Evolutionary conservation across 495 filamentous ascomycete genomes (phyloP), one percentile per base, ranked within the genome.

Genomic region (Penicillium flavigenum): DNA sequence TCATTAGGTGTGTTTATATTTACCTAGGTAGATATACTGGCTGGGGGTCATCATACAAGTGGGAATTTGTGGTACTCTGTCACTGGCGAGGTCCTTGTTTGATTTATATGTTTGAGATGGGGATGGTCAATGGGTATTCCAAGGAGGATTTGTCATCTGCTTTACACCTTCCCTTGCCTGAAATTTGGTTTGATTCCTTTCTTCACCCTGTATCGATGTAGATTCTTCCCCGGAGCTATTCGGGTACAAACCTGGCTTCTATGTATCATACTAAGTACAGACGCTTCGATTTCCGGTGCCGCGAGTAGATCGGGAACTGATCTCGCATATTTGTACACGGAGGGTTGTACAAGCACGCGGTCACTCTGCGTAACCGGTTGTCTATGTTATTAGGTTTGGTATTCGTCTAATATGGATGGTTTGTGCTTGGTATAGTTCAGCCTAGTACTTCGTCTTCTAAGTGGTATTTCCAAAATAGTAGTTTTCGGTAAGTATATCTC

Each of bases 291-390:
- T 39, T 39, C 36, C 7, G 12, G 22, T 41, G 22, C 14, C 7
- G 9, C 22, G 20, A 31, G 16, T 42, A n/a, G 38, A 53, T 53
- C 26, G 51, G 27, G 38, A 53, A 53, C 39, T 26, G 38, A 53
- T 53, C 39, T 53, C 19, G 51, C 51, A 42, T 53, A 22, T 22
- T 31, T 20, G 12, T 14, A 26, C 24, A 52, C n/a, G 19, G 10
- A 52, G 5, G 14, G 4, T 5, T 6, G 34, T 24, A 52, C 42
- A 55, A 55, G 2, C 52, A 46, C 43, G 22, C 22, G 42, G 19
- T 34, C 16, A 11, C 26, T 47, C 20, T 46, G 52, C 19, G 42
- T 47, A 38, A 36, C 32, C 29, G 29, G 3, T 5, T 41, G 34
- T 27, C 7, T 43, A 20, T 12, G 31, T 19, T 19, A 31, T 20